phyloP scores from a whole-genome alignment of 768 basidiomycete species.

The Infundibulicybe gibba region DNA sequence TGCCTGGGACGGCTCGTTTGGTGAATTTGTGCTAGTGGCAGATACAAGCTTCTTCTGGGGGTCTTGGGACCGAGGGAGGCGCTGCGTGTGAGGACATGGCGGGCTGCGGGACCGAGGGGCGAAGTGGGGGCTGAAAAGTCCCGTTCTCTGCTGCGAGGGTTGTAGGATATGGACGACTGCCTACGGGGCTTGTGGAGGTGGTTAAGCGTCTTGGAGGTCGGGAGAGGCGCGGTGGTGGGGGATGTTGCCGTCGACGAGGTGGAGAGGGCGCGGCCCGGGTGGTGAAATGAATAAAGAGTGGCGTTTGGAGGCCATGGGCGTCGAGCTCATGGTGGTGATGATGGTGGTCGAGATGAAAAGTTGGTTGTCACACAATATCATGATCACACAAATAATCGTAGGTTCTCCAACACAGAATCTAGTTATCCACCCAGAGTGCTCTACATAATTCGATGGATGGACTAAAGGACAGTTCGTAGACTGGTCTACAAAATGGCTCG shows the following conservation, averaged over 20 bases:
- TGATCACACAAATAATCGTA: not conserved
- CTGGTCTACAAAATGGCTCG: not conserved
- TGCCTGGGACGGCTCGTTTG: conserved; percentile 9
- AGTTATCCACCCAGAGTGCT: too few relatives aligned
- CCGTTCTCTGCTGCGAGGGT: conserved; percentile 24
- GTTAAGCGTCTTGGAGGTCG: conserved; percentile 10
- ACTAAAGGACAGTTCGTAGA: not conserved
- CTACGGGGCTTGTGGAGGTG: conserved; percentile 26
- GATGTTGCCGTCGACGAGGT: conserved; percentile 35
- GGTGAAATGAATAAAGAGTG: conserved; percentile 23
- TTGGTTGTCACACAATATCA: not conserved
- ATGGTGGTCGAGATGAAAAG: conserved; percentile 1
- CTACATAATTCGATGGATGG: too few relatives aligned
- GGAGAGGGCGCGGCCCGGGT: conserved; percentile 43
- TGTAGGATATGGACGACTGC: conserved; percentile 56
- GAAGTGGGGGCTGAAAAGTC: conserved; percentile 11
- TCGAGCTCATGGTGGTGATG: conserved; percentile 2
- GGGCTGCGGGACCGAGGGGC: conserved; percentile 1
- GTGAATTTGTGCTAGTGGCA: conserved; percentile 24
- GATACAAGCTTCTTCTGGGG: conserved; percentile 9
- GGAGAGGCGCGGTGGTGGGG: conserved; percentile 14
- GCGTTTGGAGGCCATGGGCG: conserved; percentile 19
- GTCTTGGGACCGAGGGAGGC: conserved; percentile 14
- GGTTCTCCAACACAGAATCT: too few relatives aligned
- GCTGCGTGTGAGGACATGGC: conserved; percentile 14